Percentiles rank a stretch among this genome's conserved stretches.
phyloP scores from a whole-genome alignment of 768 basidiomycete species.

The Russula sp. region DNA sequence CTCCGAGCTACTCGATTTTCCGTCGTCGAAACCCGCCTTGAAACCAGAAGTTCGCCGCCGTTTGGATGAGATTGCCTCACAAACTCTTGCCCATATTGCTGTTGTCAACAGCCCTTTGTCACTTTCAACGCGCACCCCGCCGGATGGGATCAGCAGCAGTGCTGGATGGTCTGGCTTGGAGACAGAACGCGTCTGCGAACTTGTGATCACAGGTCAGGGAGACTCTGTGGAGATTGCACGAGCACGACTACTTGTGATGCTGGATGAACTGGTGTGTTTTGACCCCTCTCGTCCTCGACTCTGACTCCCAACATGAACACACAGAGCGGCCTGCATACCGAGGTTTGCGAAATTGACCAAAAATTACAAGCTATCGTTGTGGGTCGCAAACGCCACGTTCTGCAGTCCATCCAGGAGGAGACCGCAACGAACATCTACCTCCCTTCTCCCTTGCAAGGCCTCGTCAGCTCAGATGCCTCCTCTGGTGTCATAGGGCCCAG shows the following conservation, averaged over 20 bases:
- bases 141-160: conserved; percentile 70
- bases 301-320: background rate
- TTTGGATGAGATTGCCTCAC: conserved; percentile 91
- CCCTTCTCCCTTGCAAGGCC: conserved; percentile 84
- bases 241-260: conserved; percentile 85
- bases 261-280: conserved; percentile 84
- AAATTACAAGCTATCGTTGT: conserved; percentile 91
- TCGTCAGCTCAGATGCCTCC: conserved; percentile 64
- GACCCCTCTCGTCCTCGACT: background rate
- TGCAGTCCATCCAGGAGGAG: conserved; percentile 95
- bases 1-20: conserved; percentile 88
- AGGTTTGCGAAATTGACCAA: conserved; percentile 90
- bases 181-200: conserved; percentile 89
- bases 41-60: conserved; percentile 79
- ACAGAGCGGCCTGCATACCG: conserved; percentile 88
- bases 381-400: conserved; percentile 77
- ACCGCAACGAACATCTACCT: conserved; percentile 97
- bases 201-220: conserved; percentile 84
- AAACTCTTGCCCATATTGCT: conserved; percentile 90
- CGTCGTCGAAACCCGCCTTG: conserved; percentile 70
- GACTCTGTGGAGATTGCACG: conserved; percentile 91
- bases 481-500: conserved; percentile 43
- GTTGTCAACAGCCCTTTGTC: conserved; percentile 84
- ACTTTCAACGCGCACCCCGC: conserved; percentile 70
- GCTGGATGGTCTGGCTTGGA: conserved; percentile 89